These are phyloP conservation scores for Melanomma pulvis-pyrius DNA, from an alignment of 495 filamentous ascomycete species.

Conservation along the genomic window DNA sequence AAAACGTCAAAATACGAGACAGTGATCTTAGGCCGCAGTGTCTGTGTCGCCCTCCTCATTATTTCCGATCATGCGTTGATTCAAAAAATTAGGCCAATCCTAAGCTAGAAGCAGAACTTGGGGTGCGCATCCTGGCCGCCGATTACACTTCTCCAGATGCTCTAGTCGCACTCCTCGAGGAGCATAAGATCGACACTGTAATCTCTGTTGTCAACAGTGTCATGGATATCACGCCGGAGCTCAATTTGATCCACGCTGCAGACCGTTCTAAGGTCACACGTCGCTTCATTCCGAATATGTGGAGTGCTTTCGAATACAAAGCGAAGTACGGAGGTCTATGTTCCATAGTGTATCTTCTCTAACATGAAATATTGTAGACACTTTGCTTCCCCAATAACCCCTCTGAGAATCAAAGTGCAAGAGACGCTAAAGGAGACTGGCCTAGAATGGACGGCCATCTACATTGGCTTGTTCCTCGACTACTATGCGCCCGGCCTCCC, in stretches of 20 bases:
- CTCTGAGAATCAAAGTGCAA: too few species aligned
- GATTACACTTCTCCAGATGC: constrained; percentile 7
- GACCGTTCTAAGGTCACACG: constrained; percentile 4
- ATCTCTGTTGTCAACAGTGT: constrained; percentile 3
- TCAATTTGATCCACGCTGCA: constrained; percentile 12
- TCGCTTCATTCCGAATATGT: constrained; percentile 20
- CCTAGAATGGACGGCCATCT: constrained; percentile 18
- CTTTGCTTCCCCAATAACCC: too few species aligned
- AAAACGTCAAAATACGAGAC: constrained; percentile 7
- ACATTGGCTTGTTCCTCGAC: constrained; percentile 20
- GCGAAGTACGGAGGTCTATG: neutral
- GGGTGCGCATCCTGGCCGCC: constrained; percentile 7
- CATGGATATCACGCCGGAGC: constrained; percentile 1
- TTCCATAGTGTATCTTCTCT: neutral
- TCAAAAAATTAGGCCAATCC: neutral
- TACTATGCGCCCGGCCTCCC: constrained; percentile 10
- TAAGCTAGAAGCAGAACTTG: constrained; percentile 3
- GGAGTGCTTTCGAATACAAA: constrained; percentile 4
- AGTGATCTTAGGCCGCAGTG: constrained; percentile 7
- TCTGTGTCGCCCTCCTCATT: neutral
- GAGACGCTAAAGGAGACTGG: neutral
- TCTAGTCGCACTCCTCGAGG: constrained; percentile 14
- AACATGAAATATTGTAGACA: too few species aligned
- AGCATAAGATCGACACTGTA: constrained; percentile 8
- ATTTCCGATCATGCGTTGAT: neutral